Evolutionary conservation across 371 early-diverging fungal genomes (phyloP).

Genomic region (Circinella minor): DNA sequence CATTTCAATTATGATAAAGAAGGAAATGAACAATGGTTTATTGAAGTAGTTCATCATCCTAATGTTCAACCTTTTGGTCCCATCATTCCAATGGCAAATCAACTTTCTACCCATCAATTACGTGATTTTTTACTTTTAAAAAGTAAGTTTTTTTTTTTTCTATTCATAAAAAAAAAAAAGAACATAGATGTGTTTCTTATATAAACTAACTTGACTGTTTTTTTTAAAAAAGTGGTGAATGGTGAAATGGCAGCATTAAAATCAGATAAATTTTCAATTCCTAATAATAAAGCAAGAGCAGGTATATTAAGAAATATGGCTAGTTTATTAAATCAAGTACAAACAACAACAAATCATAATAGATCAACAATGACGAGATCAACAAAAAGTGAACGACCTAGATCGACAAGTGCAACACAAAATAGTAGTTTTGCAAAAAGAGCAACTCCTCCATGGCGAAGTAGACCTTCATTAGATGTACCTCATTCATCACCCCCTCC

Average conservation of each 20-base stretch:
- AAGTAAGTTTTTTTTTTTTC: slow-evolving; percentile 2
- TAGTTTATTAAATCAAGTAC: background rate
- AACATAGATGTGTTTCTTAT: too few species aligned
- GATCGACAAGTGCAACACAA: background rate
- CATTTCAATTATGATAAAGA: slow-evolving; percentile 40
- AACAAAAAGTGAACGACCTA: background rate
- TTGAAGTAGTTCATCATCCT: slow-evolving; percentile 3
- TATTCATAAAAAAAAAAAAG: background rate
- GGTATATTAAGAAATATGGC: slow-evolving; percentile 35
- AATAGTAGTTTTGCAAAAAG: slow-evolving; percentile 8
- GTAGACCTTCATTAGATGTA: slow-evolving; percentile 3
- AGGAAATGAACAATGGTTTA: slow-evolving; percentile 33
- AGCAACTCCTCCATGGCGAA: background rate
- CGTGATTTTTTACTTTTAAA: slow-evolving; percentile 14
- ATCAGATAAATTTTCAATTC: slow-evolving; percentile 64
- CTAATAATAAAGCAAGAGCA: slow-evolving; percentile 57
- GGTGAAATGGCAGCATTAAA: slow-evolving; percentile 79
- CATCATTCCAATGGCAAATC: background rate
- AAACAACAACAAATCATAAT: background rate
- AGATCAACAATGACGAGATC: too few species aligned
- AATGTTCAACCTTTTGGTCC: slow-evolving; percentile 10
- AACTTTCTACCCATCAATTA: background rate
- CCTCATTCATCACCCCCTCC: background rate
- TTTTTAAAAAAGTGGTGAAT: slow-evolving; percentile 63
- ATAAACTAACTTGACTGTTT: background rate